A percentile compares a stretch with the other conserved stretches of the same genome.
Evolutionary conservation across 352 stramenopile species (phyloP).

Genomic region (Globisporangium spiculum): DNA sequence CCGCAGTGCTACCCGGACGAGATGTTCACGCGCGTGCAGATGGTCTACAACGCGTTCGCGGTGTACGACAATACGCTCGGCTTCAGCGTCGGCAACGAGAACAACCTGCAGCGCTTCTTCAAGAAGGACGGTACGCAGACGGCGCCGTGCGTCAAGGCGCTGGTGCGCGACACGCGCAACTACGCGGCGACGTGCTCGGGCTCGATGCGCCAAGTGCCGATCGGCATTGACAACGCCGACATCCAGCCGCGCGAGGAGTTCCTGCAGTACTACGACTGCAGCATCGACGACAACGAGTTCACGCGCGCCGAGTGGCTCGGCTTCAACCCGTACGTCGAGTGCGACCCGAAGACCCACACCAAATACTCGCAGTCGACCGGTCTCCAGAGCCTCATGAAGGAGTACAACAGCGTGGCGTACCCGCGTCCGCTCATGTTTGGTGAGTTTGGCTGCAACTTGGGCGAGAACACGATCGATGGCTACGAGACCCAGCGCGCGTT

Average conservation of each 20-base stretch:
- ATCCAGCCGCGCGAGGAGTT: slow-evolving; percentile 34
- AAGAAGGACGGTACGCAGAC: slow-evolving; percentile 10
- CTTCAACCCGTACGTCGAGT: slow-evolving; percentile 69
- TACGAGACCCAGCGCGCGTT: slow-evolving; percentile 70
- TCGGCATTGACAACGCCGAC: slow-evolving; percentile 47
- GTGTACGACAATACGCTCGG: slow-evolving; percentile 56
- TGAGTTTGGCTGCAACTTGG: slow-evolving; percentile 75
- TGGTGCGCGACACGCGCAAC: slow-evolving; percentile 41
- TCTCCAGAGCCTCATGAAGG: slow-evolving; percentile 58
- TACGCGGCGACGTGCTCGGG: slow-evolving; percentile 37
- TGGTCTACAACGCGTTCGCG: slow-evolving; percentile 56
- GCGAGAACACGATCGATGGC: slow-evolving; percentile 59
- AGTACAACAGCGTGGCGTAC: slow-evolving; percentile 41
- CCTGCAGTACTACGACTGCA: slow-evolving; percentile 53
- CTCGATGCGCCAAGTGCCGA: slow-evolving; percentile 38
- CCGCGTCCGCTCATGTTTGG: slow-evolving; percentile 67
- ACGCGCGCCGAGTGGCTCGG: slow-evolving; percentile 33
- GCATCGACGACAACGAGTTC: slow-evolving; percentile 35
- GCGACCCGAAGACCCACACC: slow-evolving; percentile 46
- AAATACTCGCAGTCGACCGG: slow-evolving; percentile 55
- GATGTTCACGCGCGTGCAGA: slow-evolving; percentile 38
- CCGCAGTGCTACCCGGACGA: slow-evolving; percentile 51
- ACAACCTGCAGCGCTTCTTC: slow-evolving; percentile 9
- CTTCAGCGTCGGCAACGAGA: slow-evolving; percentile 40
- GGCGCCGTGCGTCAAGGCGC: slow-evolving; percentile 46